Evolutionary conservation across 352 stramenopile species (phyloP), one percentile per base, ranked within the genome.

Genomic region (Pseudoperonospora humuli): DNA sequence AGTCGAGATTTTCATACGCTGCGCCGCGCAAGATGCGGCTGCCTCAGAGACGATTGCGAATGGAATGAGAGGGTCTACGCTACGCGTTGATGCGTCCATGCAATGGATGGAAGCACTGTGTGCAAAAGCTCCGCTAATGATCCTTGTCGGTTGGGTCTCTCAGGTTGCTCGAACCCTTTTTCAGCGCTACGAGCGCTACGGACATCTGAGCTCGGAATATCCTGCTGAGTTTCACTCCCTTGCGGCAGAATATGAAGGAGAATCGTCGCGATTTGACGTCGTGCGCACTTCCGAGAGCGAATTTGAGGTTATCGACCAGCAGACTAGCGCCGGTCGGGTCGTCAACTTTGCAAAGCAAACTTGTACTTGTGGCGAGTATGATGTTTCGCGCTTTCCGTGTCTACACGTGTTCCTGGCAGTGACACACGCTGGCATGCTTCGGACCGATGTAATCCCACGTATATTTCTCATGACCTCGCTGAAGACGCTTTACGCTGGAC

Each of bases 391-490:
- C 14, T 90, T 90, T 43, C 77, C 77, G 24, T 90, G 77, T 44
- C 60, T 90, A 7, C 77, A 90, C 48, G 77, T 90, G 0, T 87
- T 85, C 48, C 54, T 90, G 17, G 72, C 75, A 5, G 66, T 87
- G 9, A 76, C 70, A 1, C 67, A 67, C 20, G 75, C 77, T 7
- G 77, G 73, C 1, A 63, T 89, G 55, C 45, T 83, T 43, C 72
- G 67, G 7, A 61, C 69, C 3, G 77, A 89, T 33, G 68, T 86
- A 25, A 90, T 90, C 35, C 77, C 77, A 23, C 63, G 61, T n/a
- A 87, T 90, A 15, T 90, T 82, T 42, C 49, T 87, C 10, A 86
- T 87, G 66, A 83, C 72, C 38, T 86, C 77, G 19, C 49, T 90
- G 32, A 84, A 90, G 50, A 41, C 72, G 24, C 50, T 90, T 17